Percentiles rank a stretch among this genome's conserved stretches.
phyloP scores from a whole-genome alignment of 441 rosid species.

The Euphorbia celastroides region DNA sequence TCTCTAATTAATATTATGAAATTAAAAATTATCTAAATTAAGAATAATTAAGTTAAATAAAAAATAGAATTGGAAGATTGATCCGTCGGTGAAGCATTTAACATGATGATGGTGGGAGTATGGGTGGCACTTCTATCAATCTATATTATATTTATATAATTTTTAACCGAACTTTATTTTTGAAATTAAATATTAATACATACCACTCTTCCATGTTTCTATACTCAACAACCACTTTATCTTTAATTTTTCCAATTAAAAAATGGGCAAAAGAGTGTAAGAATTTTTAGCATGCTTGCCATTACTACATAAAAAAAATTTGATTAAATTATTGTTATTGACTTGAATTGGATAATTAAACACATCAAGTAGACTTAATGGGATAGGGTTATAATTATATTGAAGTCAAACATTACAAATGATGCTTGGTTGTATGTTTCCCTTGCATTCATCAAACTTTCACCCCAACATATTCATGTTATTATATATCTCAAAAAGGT shows the following conservation, averaged over 20 bases:
- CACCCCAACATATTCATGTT: no score
- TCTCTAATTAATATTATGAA: no score
- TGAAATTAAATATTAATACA: background rate
- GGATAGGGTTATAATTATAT: background rate
- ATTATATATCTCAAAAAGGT: no score
- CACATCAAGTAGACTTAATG: background rate
- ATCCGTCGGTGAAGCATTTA: background rate
- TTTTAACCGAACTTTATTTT: background rate
- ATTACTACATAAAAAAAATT: background rate
- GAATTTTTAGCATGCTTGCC: background rate
- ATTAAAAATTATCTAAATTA: no score
- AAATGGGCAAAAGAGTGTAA: background rate
- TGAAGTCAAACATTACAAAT: constrained; percentile 8
- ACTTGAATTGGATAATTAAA: background rate
- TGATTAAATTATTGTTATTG: background rate
- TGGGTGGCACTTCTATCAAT: constrained; percentile 15
- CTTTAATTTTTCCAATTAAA: no score
- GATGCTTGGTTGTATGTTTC: no score
- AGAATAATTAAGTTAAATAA: no score
- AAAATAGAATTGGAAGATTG: no score
- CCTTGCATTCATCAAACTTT: no score
- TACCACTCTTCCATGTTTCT: background rate
- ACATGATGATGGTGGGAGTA: constrained; percentile 1
- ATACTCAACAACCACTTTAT: background rate
- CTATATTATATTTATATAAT: background rate